These are phyloP conservation scores for Elasticomyces elasticus DNA, from an alignment of 495 filamentous ascomycete genomes.

Conservation along the genomic window DNA sequence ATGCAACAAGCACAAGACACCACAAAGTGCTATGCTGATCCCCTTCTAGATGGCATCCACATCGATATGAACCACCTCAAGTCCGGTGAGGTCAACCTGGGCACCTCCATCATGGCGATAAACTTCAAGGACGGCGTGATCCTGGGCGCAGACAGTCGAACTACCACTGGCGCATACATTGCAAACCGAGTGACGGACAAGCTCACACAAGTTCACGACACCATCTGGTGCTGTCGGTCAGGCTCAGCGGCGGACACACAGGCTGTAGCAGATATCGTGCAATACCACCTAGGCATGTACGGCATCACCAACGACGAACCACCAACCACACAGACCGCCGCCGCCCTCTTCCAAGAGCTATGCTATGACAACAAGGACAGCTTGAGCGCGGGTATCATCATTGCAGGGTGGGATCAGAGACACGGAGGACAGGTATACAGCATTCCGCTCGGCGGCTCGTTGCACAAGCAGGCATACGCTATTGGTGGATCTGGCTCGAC, in stretches of 20 bases:
- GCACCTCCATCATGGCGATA: conserved; percentile 95
- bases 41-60: conserved; percentile 82
- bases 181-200: conserved; percentile 99
- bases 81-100: conserved; percentile 81
- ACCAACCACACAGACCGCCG: conserved; percentile 88
- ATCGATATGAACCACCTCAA: conserved; percentile 94
- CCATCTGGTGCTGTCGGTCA: conserved; percentile 98
- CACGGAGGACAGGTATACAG: conserved; percentile 95
- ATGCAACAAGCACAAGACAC: not conserved
- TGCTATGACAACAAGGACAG: conserved; percentile 95
- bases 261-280: conserved; percentile 93
- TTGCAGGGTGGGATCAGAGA: conserved; percentile 87
- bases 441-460: conserved; percentile 89
- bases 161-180: conserved; percentile 97
- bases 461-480: conserved; percentile 92
- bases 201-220: conserved; percentile 95
- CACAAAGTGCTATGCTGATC: not conserved
- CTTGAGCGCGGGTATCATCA: conserved; percentile 90
- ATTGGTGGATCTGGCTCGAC: conserved; percentile 97
- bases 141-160: conserved; percentile 91
- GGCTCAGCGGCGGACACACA: conserved; percentile 97
- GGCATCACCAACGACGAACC: conserved; percentile 74
- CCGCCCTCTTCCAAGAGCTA: conserved; percentile 89
- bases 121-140: conserved; percentile 98
- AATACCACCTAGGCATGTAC: conserved; percentile 91